phyloP scores from a whole-genome alignment of 805 yeast genomes.

The Metschnikowia peoriensis region DNA sequence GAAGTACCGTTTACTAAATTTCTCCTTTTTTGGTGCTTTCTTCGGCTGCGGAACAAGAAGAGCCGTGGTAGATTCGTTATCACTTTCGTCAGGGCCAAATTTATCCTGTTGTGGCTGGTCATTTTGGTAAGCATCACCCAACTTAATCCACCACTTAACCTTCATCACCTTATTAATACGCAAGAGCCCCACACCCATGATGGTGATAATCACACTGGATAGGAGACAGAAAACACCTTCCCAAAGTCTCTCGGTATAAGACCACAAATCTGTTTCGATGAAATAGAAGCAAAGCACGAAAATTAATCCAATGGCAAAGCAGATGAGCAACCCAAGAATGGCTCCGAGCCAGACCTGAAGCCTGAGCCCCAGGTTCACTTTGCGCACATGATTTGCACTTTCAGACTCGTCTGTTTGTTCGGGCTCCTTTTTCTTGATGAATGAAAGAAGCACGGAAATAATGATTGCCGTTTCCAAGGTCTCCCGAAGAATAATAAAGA shows the following conservation, averaged over 20 bases:
- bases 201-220: slow-evolving; percentile 74
- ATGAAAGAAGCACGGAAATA: slow-evolving; percentile 69
- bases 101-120: slow-evolving; percentile 10
- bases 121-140: slow-evolving; percentile 39
- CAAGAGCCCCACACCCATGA: slow-evolving; percentile 83
- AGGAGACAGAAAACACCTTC: slow-evolving; percentile 80
- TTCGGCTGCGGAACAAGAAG: slow-evolving; percentile 1
- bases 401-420: slow-evolving; percentile 2
- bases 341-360: slow-evolving; percentile 86
- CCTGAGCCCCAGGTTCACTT: slow-evolving; percentile 17
- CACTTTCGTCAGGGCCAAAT: not conserved
- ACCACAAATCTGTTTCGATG: slow-evolving; percentile 84
- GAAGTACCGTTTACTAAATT: slow-evolving; percentile 24
- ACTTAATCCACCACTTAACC: slow-evolving; percentile 66
- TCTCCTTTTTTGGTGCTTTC: slow-evolving; percentile 2
- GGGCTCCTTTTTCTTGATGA: slow-evolving; percentile 51
- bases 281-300: slow-evolving; percentile 71
- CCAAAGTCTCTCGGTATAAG: slow-evolving; percentile 83
- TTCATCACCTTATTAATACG: slow-evolving; percentile 74
- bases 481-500: slow-evolving; percentile 70
- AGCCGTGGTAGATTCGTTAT: slow-evolving; percentile 5
- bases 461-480: slow-evolving; percentile 76
- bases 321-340: slow-evolving; percentile 61
- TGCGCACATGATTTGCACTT: slow-evolving; percentile 9
- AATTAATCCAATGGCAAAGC: slow-evolving; percentile 68